Evolutionary conservation across 78 protist species (phyloP).

Genomic region (Dictyostelium citrinum): DNA sequence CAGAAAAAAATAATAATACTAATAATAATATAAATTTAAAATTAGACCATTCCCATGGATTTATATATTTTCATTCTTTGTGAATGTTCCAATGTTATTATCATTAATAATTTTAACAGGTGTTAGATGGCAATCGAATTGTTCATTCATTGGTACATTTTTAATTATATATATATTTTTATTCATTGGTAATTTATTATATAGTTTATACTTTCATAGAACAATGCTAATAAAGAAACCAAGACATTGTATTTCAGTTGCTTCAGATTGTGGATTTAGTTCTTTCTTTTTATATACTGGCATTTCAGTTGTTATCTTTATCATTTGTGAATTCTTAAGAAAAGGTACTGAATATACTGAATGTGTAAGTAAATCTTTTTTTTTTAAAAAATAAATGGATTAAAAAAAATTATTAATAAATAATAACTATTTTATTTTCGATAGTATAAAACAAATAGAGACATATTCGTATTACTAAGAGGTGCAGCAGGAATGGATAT

Average conservation of each 20-base stretch:
- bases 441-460: slow-evolving; percentile 24
- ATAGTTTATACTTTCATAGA: slow-evolving; percentile 25
- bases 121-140: slow-evolving; percentile 36
- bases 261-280: slow-evolving; percentile 37
- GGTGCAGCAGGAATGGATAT: slow-evolving; percentile 61
- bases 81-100: slow-evolving; percentile 33
- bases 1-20: too few relatives aligned
- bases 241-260: not conserved
- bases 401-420: too few relatives aligned
- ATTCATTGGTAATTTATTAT: slow-evolving; percentile 23
- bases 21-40: too few relatives aligned
- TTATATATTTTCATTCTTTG: slow-evolving; percentile 32
- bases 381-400: too few relatives aligned
- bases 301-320: slow-evolving; percentile 7
- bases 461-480: slow-evolving; percentile 25
- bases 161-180: slow-evolving; percentile 16
- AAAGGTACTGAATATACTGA: slow-evolving; percentile 47
- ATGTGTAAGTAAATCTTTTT: slow-evolving; percentile 14
- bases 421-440: too few relatives aligned
- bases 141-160: slow-evolving; percentile 27
- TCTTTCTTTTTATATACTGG: slow-evolving; percentile 41
- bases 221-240: slow-evolving; percentile 37
- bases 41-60: slow-evolving; percentile 66
- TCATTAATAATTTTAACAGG: not conserved
- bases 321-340: slow-evolving; percentile 52